Conservation (phyloP, 202 grass and related monocot genomes). For the Saccharum hybrid region DNA sequence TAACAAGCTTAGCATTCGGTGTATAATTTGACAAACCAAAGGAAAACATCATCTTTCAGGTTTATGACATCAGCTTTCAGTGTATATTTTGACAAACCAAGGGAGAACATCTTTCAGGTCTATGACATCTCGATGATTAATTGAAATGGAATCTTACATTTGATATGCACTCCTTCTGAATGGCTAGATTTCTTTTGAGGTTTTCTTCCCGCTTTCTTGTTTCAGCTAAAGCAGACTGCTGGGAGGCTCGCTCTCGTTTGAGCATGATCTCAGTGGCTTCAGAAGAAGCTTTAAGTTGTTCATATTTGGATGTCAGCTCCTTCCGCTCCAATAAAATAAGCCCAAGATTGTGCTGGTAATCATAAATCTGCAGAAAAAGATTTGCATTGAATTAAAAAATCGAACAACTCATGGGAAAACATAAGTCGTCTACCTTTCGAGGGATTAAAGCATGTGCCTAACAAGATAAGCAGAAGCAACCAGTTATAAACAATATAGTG, state of each 20-base stretch:
- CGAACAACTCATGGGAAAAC: background rate
- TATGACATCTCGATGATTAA: background rate
- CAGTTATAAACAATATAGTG: slow-evolving; percentile 16
- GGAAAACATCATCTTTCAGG: background rate
- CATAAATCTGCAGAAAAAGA: slow-evolving; percentile 60
- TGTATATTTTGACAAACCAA: slow-evolving; percentile 2
- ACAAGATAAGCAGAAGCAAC: background rate
- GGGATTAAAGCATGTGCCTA: background rate
- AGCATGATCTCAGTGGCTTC: slow-evolving; percentile 62
- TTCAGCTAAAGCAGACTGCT: slow-evolving; percentile 71
- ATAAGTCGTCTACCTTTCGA: background rate
- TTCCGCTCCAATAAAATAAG: slow-evolving; percentile 81
- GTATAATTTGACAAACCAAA: background rate
- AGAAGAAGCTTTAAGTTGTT: slow-evolving; percentile 72
- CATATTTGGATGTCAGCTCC: slow-evolving; percentile 66
- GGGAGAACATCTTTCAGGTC: background rate
- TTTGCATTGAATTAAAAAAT: background rate
- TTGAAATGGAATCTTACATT: slow-evolving; percentile 60
- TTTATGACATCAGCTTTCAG: background rate
- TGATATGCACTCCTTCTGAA: slow-evolving; percentile 83
- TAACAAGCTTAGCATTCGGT: background rate
- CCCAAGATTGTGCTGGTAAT: slow-evolving; percentile 87
- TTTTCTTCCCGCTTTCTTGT: slow-evolving; percentile 68
- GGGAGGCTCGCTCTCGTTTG: slow-evolving; percentile 67
- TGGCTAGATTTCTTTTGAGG: slow-evolving; percentile 68